A percentile compares a stretch with the other conserved stretches of the same genome.
These are phyloP conservation scores for Cutaneotrichosporon mucoides DNA, from an alignment of 1,284 basidiomycete genomes.

Conservation along the genomic window DNA sequence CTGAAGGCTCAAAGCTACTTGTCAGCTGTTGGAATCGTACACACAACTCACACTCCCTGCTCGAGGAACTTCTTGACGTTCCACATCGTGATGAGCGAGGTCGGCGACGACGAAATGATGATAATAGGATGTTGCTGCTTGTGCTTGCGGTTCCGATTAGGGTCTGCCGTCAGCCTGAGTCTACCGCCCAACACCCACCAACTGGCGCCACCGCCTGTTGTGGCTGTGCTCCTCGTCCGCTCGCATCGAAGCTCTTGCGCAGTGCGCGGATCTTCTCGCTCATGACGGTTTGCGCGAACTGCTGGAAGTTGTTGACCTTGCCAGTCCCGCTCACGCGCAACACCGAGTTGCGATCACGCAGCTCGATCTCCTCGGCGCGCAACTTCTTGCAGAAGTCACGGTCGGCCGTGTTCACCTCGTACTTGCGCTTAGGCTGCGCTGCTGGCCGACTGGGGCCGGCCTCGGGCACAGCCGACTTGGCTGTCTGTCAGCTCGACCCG, in stretches of 20 bases:
- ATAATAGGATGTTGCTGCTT: constrained; percentile 71
- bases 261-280: constrained; percentile 40
- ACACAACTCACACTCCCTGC: constrained; percentile 65
- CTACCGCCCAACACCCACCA: background rate
- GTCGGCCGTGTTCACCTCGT: constrained; percentile 72
- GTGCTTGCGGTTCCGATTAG: constrained; percentile 47
- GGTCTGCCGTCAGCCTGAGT: background rate
- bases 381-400: constrained; percentile 71
- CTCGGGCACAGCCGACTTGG: constrained; percentile 31
- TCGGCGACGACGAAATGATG: constrained; percentile 92
- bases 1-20: constrained; percentile 69
- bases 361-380: constrained; percentile 40
- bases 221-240: constrained; percentile 5
- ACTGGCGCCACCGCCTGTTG: constrained; percentile 10
- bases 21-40: constrained; percentile 2
- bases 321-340: constrained; percentile 35
- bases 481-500: constrained; percentile 5
- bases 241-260: constrained; percentile 32
- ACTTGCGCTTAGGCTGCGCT: constrained; percentile 60
- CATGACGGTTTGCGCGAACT: constrained; percentile 39
- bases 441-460: constrained; percentile 54
- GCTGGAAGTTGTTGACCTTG: constrained; percentile 42
- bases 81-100: constrained; percentile 93
- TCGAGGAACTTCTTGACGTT: constrained; percentile 92
- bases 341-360: constrained; percentile 42